These are phyloP conservation scores for Dissoconium aciculare DNA, from an alignment of 2,329 filamentous ascomycete genomes.

Conservation along the genomic window DNA sequence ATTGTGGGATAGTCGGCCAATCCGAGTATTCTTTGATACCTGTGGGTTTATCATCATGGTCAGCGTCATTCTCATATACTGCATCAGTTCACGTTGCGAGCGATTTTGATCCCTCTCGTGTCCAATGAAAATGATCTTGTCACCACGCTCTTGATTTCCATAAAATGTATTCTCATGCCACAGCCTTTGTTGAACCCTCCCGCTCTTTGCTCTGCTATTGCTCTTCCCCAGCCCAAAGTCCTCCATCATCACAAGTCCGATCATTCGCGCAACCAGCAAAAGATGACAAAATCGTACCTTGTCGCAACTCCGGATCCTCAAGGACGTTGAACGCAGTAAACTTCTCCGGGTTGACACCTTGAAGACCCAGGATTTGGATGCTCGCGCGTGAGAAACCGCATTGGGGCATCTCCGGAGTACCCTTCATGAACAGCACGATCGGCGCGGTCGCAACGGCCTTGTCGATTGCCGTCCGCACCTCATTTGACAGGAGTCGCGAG, in stretches of 20 bases:
- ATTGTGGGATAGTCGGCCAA: conserved; percentile 95
- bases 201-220: too few species aligned
- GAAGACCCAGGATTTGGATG: conserved; percentile 86
- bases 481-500: conserved; percentile 63
- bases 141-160: too few species aligned
- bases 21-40: conserved; percentile 99
- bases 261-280: neutral
- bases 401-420: conserved; percentile 86
- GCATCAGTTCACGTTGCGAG: conserved; percentile 1
- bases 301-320: conserved; percentile 73
- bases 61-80: neutral
- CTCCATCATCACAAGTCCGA: neutral
- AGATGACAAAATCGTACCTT: conserved; percentile 43
- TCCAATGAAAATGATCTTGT: too few species aligned
- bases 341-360: conserved; percentile 88
- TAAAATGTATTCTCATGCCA: too few species aligned
- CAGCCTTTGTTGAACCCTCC: too few species aligned
- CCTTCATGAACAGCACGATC: conserved; percentile 98
- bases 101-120: neutral
- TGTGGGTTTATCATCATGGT: conserved; percentile 30
- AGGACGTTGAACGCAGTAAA: conserved; percentile 98
- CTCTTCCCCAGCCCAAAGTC: conserved; percentile 1
- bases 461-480: conserved; percentile 72
- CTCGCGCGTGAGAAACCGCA: conserved; percentile 92
- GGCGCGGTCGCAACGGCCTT: conserved; percentile 76